Conservation (phyloP, 495 filamentous ascomycete species). For the Neurospora pannonica region DNA sequence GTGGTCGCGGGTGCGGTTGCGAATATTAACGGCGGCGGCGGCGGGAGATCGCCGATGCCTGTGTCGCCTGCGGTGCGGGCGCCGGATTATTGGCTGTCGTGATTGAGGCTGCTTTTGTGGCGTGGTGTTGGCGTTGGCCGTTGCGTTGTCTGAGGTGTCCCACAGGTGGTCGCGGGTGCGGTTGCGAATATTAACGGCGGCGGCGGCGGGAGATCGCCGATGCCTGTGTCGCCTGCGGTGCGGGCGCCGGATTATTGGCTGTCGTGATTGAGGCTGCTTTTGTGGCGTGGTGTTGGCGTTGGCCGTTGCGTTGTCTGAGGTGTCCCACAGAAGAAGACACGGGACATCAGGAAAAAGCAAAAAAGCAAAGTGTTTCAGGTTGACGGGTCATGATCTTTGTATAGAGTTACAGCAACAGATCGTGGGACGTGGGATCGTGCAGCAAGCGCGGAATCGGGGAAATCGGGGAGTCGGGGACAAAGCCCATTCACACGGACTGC, state of each 20-base stretch:
- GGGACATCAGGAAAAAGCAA: not conserved
- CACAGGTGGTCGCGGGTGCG: slow-evolving; percentile 4
- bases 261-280: not conserved
- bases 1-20: slow-evolving; percentile 11
- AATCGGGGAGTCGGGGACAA: not conserved
- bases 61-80: not conserved
- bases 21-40: not conserved
- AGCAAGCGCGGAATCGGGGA: not conserved
- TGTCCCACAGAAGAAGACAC: not conserved
- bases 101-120: not conserved
- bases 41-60: not conserved
- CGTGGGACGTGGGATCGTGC: not conserved
- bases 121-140: not conserved
- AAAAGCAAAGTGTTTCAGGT: not conserved
- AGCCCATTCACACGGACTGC: not conserved
- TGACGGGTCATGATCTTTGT: not conserved
- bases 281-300: not conserved
- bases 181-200: not conserved
- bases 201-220: not conserved
- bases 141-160: not conserved
- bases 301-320: not conserved
- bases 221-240: not conserved
- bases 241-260: not conserved
- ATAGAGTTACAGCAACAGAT: not conserved
- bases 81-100: not conserved